A percentile compares a stretch with the other conserved stretches of the same genome.
Conservation (phyloP, 352 stramenopile genomes). For the Phytopythium chamaehyphon region DNA sequence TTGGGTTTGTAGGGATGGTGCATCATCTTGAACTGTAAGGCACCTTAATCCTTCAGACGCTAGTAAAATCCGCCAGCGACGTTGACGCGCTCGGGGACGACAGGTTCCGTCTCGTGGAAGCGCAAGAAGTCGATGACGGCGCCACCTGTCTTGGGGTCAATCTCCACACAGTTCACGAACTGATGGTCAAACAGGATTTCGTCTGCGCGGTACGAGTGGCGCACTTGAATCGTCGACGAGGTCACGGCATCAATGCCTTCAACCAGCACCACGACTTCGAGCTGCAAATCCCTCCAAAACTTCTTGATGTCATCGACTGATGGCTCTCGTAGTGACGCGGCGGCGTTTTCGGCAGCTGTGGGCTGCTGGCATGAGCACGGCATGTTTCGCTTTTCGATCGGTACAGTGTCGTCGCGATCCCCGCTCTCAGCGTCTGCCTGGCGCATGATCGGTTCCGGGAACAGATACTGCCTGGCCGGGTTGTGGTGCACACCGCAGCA, state of each 20-base stretch:
- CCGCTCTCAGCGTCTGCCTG: conserved; percentile 59
- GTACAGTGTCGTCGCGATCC: conserved; percentile 47
- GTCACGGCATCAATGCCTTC: conserved; percentile 95
- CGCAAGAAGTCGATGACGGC: conserved; percentile 87
- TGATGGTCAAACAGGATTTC: conserved; percentile 93
- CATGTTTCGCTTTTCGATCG: conserved; percentile 20
- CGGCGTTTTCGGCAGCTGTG: conserved; percentile 7
- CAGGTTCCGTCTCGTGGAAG: conserved; percentile 78
- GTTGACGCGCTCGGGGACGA: conserved; percentile 52
- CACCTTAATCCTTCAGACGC: too few species aligned
- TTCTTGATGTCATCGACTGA: conserved; percentile 57
- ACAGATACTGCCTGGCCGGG: conserved; percentile 54
- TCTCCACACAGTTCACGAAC: conserved; percentile 90
- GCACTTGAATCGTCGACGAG: conserved; percentile 92
- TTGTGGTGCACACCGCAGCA: conserved; percentile 62
- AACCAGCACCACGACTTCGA: conserved; percentile 96
- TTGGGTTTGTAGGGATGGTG: too few species aligned
- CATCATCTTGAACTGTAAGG: too few species aligned
- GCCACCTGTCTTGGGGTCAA: conserved; percentile 65
- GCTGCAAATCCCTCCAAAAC: conserved; percentile 74
- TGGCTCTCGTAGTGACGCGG: conserved; percentile 23
- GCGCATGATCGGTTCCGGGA: conserved; percentile 57
- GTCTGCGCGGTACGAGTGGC: conserved; percentile 92
- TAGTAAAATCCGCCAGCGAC: conserved; percentile 57
- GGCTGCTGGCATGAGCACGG: conserved; percentile 35